A percentile compares a stretch with the other conserved stretches of the same genome.
Conservation (phyloP, 139 green algal genomes). For the Mychonastes homosphaera region DNA sequence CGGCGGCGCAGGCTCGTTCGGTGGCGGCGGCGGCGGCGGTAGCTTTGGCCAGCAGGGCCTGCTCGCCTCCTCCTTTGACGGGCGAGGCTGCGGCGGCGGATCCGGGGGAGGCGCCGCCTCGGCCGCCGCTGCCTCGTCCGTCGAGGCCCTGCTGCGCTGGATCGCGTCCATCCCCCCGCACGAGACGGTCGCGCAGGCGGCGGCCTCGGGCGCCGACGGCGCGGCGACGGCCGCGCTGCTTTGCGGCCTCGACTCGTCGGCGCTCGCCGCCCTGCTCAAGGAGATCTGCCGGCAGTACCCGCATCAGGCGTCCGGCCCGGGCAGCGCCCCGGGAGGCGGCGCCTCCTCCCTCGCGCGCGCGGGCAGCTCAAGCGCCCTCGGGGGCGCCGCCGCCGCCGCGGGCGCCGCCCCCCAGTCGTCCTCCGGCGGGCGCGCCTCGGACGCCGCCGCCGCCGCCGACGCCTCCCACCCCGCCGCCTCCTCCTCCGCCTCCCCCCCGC, state of each 20-base stretch:
- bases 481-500: neutral
- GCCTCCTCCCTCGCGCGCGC: too few relatives aligned
- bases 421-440: neutral
- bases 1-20: neutral
- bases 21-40: neutral
- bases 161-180: neutral
- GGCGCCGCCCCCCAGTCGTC: neutral
- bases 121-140: neutral
- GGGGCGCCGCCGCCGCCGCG: too few relatives aligned
- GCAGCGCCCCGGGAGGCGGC: neutral
- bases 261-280: constrained; percentile 71
- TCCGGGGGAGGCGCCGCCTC: too few relatives aligned
- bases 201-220: too few relatives aligned
- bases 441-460: neutral
- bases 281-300: constrained; percentile 63
- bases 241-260: constrained; percentile 60
- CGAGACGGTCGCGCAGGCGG: neutral
- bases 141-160: neutral
- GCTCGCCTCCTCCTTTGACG: too few relatives aligned
- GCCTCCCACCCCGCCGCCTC: neutral
- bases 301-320: too few relatives aligned
- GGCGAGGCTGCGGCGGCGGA: too few relatives aligned
- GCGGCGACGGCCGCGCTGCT: constrained; percentile 38
- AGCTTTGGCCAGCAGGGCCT: neutral
- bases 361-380: neutral